These are phyloP conservation scores for Aquilaria sinensis DNA, from an alignment of 345 rosid species.

Conservation along the genomic window DNA sequence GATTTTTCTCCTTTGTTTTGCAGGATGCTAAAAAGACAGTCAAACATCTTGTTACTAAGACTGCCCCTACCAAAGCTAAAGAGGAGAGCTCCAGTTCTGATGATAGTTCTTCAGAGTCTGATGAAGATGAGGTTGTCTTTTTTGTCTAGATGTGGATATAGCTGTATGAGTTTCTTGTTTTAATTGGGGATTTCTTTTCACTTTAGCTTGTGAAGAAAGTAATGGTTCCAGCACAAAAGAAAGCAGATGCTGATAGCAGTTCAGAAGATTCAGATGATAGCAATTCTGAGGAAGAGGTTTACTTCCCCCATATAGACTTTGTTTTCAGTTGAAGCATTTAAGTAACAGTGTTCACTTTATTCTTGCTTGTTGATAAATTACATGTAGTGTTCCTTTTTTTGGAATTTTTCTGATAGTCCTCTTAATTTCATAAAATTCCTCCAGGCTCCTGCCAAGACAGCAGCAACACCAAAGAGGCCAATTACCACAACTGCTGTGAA, in stretches of 20 bases:
- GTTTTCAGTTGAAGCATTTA: not conserved
- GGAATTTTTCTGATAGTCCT: not conserved
- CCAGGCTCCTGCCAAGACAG: conserved; percentile 10
- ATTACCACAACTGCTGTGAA: not conserved
- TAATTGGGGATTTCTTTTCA: no score
- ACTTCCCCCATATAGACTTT: no score
- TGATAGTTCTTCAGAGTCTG: no score
- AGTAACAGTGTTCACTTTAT: not conserved
- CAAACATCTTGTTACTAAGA: no score
- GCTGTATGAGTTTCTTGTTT: no score
- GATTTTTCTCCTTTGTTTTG: no score
- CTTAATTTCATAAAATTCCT: not conserved
- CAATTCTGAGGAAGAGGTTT: conserved; percentile 23
- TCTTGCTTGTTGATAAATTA: not conserved
- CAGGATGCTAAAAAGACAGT: no score
- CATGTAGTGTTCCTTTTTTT: not conserved
- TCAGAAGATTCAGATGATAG: conserved; percentile 28
- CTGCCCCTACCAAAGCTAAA: no score
- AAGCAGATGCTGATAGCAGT: conserved; percentile 7
- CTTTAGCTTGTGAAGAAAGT: not conserved
- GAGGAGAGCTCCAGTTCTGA: no score
- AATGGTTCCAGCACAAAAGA: not conserved
- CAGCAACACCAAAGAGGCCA: conserved; percentile 3
- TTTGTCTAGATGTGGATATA: no score
- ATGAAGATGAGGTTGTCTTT: no score